Conservation (phyloP, 305 asterid genomes). For the Petunia hybrid region DNA sequence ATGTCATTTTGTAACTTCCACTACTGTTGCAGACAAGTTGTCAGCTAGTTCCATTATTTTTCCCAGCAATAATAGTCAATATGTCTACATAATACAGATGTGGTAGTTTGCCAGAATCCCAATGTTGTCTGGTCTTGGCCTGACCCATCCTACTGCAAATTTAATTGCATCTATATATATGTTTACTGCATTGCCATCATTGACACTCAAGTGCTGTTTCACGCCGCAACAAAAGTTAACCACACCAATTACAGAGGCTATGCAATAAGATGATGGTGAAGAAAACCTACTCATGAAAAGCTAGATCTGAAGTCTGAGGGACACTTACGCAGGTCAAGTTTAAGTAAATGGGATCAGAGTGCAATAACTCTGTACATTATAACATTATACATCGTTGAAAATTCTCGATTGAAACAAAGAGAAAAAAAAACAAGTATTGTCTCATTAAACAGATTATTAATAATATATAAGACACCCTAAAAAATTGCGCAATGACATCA, state of each 20-base stretch:
- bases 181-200: neutral
- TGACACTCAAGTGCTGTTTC: neutral
- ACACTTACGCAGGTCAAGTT: constrained; percentile 73
- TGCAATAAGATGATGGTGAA: neutral
- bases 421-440: neutral
- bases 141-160: neutral
- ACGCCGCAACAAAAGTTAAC: neutral
- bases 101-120: neutral
- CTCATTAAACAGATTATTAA: constrained; percentile 1
- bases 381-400: neutral
- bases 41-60: neutral
- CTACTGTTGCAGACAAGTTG: neutral
- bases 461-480: neutral
- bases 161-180: neutral
- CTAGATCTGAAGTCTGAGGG: constrained; percentile 30
- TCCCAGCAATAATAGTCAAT: neutral
- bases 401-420: neutral
- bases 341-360: constrained; percentile 73
- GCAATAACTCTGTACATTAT: constrained; percentile 24
- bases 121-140: neutral
- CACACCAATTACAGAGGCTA: neutral
- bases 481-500: neutral
- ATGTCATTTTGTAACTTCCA: neutral
- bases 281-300: neutral
- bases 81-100: neutral